Base-by-base conservation (phyloP, 768 basidiomycete species). In the Hypholoma sublateritium region DNA sequence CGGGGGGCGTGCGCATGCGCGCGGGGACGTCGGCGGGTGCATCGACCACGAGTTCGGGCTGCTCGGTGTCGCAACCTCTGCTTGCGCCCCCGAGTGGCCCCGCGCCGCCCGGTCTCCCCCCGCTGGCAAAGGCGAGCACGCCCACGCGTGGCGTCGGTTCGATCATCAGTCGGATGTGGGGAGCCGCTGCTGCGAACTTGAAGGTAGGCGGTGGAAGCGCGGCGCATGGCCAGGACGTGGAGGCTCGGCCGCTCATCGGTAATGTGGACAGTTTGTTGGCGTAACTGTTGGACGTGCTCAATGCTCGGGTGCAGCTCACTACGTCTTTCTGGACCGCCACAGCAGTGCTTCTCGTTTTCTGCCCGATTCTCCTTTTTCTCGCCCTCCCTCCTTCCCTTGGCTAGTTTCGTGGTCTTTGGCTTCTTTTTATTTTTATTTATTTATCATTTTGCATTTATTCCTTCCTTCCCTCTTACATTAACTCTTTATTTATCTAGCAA, bases 151-250 rank as follows among this genome's bases (percentile, higher is more conserved):
- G 69, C 21, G 64, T 80, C 22, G 78, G 77, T 9, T 77, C 81
- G 21, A 87, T 90, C 67, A 74, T 89, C 48, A 88, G 84, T 62
- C 79, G 88, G 25, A 88, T 90, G 85, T 89, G 88, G 85, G 88
- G 81, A 35, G 84, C 81, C 11, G 84, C 85, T 24, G 68, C 68
- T 14, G 67, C 65, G 44, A 66, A 66, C 55, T 57, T 68, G 25
- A 68, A 68, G 46, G 70, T 65, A 53, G 66, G 56, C n/a, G 44
- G 59, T 32, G 32, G 25, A 62, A 59, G 8, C 56, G 58, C 39
- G 43, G 49, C n/a, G 50, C 53, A n/a, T 35, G 35, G n/a, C 28
- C 42, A 25, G 21, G 46, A 48, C 5, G 59, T 59, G 35, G 65
- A 66, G 45, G 24, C 39, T 28, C 55, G 58, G 22, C 61, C 60